Base-by-base conservation (phyloP, 164 flowering plant genomes). In the Chimonanthus praecox region DNA sequence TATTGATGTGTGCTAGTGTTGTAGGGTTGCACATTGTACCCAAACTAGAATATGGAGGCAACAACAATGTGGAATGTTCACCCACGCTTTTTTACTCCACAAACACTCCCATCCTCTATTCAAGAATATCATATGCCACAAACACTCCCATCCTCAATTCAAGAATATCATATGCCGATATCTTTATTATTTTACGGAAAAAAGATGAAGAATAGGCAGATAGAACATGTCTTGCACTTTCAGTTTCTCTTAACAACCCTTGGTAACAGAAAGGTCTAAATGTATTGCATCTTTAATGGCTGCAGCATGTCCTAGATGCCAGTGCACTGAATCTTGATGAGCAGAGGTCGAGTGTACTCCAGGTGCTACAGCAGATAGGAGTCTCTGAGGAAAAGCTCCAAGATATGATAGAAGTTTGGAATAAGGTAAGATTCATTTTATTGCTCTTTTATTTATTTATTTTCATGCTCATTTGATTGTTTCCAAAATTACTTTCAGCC, bases 321-420 rank as follows among this genome's bases (percentile, higher is more conserved):
- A 95, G 90, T 79, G 94, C 97, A 4, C 82, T 86, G 9, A 78
- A 95, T 80, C 83, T 93, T 50, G 88, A 87, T 15, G 98, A 93
- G 73, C 98, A 95, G 68, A 88, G 92, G 47, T 74, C 88, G 62
- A 74, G 92, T 47, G 99, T 93, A 62, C 76, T 93, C 76, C 89
- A 90, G 80, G 97, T 93, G 73, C 91, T 93, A 65, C 79, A 82
- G 77, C 97, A 89, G 81, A 88, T 95, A 74, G 97, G 97, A 64
- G 99, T 95, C 16, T 80, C 97, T 64, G 86, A 87, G 68, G 89
- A 88, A 76, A 95, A 95, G 84, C 85, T 92, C 74, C 80, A 85
- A 67, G 85, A 88, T 76, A 92, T 95, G 99, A 84, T 95, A 72
- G 99, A 95, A 82, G 98, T 92, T 74, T 95, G 96, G 99, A 95